Percentiles rank a stretch among this genome's conserved stretches.
Evolutionary conservation across 192 early-diverging fungal species (phyloP).

Genomic region (Dissophora ornata): DNA sequence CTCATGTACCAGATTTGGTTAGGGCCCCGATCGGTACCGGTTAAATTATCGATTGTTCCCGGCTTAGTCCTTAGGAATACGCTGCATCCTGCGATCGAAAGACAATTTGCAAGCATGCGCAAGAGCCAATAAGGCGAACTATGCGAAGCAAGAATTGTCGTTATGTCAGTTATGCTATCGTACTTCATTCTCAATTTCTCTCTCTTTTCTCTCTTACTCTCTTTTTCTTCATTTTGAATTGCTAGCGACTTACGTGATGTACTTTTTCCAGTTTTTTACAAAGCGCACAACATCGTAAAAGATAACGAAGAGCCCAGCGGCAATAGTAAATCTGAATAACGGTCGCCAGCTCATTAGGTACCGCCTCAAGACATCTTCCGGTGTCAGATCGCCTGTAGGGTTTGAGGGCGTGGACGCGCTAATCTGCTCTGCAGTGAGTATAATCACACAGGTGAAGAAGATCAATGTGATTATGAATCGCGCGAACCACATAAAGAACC

Average conservation of each 20-base stretch:
- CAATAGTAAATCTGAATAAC: conserved; percentile 19
- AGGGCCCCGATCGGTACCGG: conserved; percentile 6
- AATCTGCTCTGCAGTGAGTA: conserved; percentile 29
- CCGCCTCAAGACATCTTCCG: background rate
- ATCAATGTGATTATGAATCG: conserved; percentile 11
- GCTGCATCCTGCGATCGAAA: conserved; percentile 19
- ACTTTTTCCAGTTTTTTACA: conserved; percentile 5
- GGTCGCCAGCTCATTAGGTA: conserved; percentile 30
- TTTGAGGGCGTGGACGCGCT: background rate
- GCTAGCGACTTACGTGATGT: conserved; percentile 21
- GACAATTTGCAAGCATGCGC: conserved; percentile 10
- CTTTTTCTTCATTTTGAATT: background rate
- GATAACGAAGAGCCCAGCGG: conserved; percentile 8
- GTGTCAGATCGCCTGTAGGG: background rate
- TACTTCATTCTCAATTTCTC: too few relatives aligned
- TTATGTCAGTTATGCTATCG: too few relatives aligned
- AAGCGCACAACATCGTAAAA: conserved; percentile 22
- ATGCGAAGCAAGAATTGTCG: too few relatives aligned
- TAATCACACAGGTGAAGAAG: conserved; percentile 24
- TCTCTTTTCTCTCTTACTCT: too few relatives aligned
- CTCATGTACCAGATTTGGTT: conserved; percentile 37
- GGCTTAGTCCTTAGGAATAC: conserved; percentile 6
- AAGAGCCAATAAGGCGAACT: conserved; percentile 37
- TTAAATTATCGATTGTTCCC: background rate
- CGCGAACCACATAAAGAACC: conserved; percentile 23